Conservation (phyloP, 1,284 basidiomycete species). For the Pseudozyma flocculosa region DNA sequence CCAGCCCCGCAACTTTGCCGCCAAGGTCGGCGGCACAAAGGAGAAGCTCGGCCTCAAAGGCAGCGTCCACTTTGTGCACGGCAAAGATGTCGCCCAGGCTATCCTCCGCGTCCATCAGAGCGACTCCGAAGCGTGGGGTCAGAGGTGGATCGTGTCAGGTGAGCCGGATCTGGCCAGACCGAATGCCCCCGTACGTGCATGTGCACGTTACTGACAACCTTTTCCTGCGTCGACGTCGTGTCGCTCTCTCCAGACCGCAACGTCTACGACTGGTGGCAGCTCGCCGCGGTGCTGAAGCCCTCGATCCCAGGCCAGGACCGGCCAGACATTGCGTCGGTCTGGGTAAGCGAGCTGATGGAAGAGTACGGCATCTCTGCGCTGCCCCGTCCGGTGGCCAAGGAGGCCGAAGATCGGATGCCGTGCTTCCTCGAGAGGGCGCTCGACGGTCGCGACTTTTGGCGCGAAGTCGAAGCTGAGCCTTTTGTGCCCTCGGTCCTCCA, state of each 20-base stretch:
- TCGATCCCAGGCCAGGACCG: constrained; percentile 22
- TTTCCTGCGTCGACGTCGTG: no score
- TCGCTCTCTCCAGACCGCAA: constrained; percentile 17
- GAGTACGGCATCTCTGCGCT: constrained; percentile 16
- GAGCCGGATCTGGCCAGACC: no score
- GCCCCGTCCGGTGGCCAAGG: constrained; percentile 30
- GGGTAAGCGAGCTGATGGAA: constrained; percentile 26
- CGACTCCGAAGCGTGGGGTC: constrained; percentile 17
- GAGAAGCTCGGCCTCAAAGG: constrained; percentile 31
- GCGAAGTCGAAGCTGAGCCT: constrained; percentile 20
- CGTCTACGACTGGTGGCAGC: constrained; percentile 46
- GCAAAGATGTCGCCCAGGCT: constrained; percentile 41
- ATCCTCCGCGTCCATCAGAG: constrained; percentile 33
- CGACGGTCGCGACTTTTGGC: constrained; percentile 38
- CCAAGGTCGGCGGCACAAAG: constrained; percentile 29
- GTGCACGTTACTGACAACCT: no score
- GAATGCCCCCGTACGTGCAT: no score
- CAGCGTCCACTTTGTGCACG: constrained; percentile 47
- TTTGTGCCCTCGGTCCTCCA: constrained; percentile 13
- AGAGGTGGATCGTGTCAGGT: constrained; percentile 43
- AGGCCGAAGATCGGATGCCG: constrained; percentile 14
- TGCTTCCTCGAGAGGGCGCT: constrained; percentile 32
- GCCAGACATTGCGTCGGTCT: constrained; percentile 14
- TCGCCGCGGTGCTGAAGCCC: constrained; percentile 26
- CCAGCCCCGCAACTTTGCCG: constrained; percentile 35